phyloP scores from a whole-genome alignment of 495 filamentous ascomycete species.

The Bacidia rubella region DNA sequence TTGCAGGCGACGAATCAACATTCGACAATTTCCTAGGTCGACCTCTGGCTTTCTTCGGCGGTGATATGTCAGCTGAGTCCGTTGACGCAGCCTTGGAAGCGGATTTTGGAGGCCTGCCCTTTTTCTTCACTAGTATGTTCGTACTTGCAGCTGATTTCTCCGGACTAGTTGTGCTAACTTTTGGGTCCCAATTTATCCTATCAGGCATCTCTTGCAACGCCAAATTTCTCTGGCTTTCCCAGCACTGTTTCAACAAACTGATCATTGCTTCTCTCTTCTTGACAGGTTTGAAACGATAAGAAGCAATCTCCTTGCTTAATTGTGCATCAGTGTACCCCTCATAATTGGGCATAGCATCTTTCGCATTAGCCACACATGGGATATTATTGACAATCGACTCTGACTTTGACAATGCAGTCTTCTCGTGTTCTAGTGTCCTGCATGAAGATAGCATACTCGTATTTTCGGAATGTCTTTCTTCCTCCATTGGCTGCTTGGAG shows the following conservation, averaged over 20 bases:
- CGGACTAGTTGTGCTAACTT: neutral
- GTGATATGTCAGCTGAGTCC: neutral
- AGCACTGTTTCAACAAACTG: conserved; percentile 56
- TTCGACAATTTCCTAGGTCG: conserved; percentile 28
- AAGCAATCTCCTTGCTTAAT: conserved; percentile 45
- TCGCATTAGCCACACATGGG: too few relatives aligned
- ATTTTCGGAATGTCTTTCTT: too few relatives aligned
- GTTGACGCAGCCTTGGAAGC: neutral
- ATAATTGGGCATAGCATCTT: conserved; percentile 43
- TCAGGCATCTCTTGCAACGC: conserved; percentile 10
- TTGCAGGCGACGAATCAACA: conserved; percentile 6
- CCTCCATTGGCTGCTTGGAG: too few relatives aligned
- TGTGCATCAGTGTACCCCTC: conserved; percentile 48
- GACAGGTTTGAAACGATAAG: conserved; percentile 63
- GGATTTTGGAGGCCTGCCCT: conserved; percentile 10
- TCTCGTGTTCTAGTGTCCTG: too few relatives aligned
- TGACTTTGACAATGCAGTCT: too few relatives aligned
- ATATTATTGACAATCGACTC: too few relatives aligned
- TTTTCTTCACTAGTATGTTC: conserved; percentile 12
- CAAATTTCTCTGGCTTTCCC: conserved; percentile 36
- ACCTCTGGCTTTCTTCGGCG: conserved; percentile 25
- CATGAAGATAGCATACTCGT: too few relatives aligned
- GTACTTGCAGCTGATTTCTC: neutral
- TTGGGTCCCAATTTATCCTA: conserved; percentile 2
- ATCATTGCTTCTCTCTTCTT: conserved; percentile 61